Evolutionary conservation across 176 grass and related monocot species (phyloP).

Genomic region (Zoysia pacifica): DNA sequence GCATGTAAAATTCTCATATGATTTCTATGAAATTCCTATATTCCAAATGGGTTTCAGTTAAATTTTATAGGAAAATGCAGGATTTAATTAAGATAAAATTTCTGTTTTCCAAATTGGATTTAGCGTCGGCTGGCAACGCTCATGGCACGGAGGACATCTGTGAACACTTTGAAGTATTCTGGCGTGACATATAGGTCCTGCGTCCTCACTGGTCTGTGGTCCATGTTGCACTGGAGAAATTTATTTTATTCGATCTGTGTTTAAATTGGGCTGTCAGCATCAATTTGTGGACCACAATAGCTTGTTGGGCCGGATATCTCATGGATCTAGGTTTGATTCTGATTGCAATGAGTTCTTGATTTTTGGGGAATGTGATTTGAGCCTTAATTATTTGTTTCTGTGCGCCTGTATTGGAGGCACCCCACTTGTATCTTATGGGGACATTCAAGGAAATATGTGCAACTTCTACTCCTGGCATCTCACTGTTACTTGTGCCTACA

Average conservation of each 20-base stretch:
- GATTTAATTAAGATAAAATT: no score
- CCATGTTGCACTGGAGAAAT: neutral
- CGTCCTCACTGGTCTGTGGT: conserved; percentile 1
- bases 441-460: conserved; percentile 21
- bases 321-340: conserved; percentile 19
- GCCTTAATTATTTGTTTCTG: neutral
- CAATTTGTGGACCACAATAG: conserved; percentile 1
- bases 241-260: conserved; percentile 24
- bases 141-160: no score
- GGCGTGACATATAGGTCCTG: neutral
- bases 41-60: no score
- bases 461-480: neutral
- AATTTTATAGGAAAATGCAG: no score
- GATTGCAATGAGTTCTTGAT: neutral
- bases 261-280: conserved; percentile 45
- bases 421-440: conserved; percentile 6
- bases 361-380: conserved; percentile 8
- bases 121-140: no score
- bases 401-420: neutral
- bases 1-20: no score
- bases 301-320: conserved; percentile 35
- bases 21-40: no score
- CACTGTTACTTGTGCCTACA: neutral
- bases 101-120: no score
- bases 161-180: neutral